Evolutionary conservation across 306 rosid genomes (phyloP), one percentile per base, ranked within the genome.

Genomic region (Malus sylvestris): DNA sequence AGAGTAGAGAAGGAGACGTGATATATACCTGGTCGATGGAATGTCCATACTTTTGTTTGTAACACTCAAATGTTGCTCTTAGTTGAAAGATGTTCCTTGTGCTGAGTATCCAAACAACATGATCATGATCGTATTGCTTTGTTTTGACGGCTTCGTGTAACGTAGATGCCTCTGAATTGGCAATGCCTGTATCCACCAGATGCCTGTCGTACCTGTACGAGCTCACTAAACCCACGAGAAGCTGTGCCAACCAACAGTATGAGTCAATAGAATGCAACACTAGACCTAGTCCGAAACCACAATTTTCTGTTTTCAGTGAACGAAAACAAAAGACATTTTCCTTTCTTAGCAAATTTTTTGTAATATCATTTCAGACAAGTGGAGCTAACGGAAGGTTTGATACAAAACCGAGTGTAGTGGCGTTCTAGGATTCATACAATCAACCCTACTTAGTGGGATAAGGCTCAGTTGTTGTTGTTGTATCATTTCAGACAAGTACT

Each of bases 51-150:
- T 82, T 88, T 57, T 79, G 73, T 78, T 81, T 85, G 82, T 96
- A 96, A 84, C 79, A 85, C 57, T 86, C 78, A 76, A 91, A 92
- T 51, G 99, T 92, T 74, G 84, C 90, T 70, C 88, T 76, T 77
- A 96, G 96, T 91, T 96, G 99, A 83, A 85, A 89, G 74, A 89
- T 18, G 66, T 89, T 96, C 81, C 99, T 87, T 23, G 97, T 92
- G 91, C 96, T 72, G 74, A 96, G 91, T 74, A 92, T 88, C 88
- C 87, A 85, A 55, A 89, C 49, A 60, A 92, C 63, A n/a, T 84
- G 80, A 71, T 88, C 89, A 74, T 84, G 81, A 46, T 91, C 95
- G 66, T 92, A 74, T 76, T 86, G 59, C 88, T 88, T 92, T 20
- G 72, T 72, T 73, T 68, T 67, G 82, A 96, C 79, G 38, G 93